Evolutionary conservation across 352 stramenopile species (phyloP), one percentile per base, ranked within the genome.

Genomic region (Pythium myriotylum): DNA sequence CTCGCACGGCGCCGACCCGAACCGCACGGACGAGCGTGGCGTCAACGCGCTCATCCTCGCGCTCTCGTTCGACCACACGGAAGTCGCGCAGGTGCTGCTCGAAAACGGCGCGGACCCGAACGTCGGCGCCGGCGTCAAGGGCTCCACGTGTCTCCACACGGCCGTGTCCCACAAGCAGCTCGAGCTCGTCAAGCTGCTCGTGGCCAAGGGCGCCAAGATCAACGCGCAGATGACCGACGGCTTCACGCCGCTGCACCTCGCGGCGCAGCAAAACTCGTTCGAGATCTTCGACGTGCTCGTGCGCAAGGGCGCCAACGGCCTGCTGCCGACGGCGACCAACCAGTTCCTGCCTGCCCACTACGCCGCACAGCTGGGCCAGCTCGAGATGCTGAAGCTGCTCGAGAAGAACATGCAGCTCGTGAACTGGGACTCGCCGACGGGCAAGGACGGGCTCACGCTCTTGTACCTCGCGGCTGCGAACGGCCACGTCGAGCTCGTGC

Each of bases 1-100:
- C 4, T 43, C 72, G 32, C 63, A 78, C 40, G 80, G 79, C 32
- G 81, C 79, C 4, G 72, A 78, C 39, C 19, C 84, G 23, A 85
- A 88, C 54, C 54, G 71, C 10, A 64, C 57, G 0, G 85, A 94
- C 24, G 74, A 87, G 68, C 62, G 83, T 46, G 81, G 83, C 7
- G 81, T 89, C 29, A 91, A 73, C 0, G 69, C 83, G 22, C 55
- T 94, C 19, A 54, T 69, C 22, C 54, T 73, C 24, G 54, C 65
- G 19, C 42, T 69, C 4, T 69, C 59, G 50, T 62, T 69, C 17
- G 60, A 69, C 51, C 65, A 70, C 45, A 33, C 27, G 2, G 60
- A 66, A 2, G 23, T 73, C 12, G 60, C 60, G n/a, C 43, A 35
- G 22, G 57, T 27, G 40, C 20, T 73, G 16, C 45, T 73, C 42